Percentiles rank a stretch among this genome's conserved stretches.
phyloP scores from a whole-genome alignment of 2,329 filamentous ascomycete genomes.

The Talaromyces funiculosus region DNA sequence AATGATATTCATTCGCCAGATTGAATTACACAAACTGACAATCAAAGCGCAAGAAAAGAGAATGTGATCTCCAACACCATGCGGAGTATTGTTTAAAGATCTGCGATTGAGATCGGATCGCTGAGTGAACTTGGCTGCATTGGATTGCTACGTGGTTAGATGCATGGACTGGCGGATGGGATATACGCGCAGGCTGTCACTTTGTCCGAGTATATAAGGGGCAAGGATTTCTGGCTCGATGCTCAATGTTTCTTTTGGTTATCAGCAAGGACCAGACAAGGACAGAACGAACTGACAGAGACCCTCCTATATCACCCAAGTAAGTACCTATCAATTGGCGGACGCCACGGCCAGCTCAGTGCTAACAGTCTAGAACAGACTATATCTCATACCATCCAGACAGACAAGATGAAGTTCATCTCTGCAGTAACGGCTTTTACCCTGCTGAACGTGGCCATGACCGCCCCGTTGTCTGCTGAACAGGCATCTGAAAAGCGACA shows the following conservation, averaged over 20 bases:
- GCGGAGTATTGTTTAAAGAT: constrained; percentile 10
- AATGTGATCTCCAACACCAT: background rate
- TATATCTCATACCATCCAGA: background rate
- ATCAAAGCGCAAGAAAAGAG: background rate
- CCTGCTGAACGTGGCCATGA: constrained; percentile 5
- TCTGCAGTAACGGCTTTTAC: constrained; percentile 10
- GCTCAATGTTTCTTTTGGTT: background rate
- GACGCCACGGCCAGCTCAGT: background rate
- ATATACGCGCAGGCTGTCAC: background rate
- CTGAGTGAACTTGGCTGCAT: background rate
- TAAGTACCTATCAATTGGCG: background rate
- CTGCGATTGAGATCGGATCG: background rate
- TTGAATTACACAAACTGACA: background rate
- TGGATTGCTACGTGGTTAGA: background rate
- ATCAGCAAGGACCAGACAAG: background rate
- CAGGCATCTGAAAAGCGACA: background rate
- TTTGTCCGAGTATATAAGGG: background rate
- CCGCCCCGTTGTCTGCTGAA: too few species aligned
- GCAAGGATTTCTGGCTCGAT: background rate
- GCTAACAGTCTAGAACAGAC: background rate
- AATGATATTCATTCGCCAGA: background rate
- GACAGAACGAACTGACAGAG: background rate
- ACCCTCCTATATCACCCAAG: background rate
- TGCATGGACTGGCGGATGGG: too few species aligned
- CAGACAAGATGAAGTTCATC: constrained; percentile 11